Evolutionary conservation across 2,329 filamentous ascomycete genomes (phyloP).

Genomic region (Xylaria hypoxylon): DNA sequence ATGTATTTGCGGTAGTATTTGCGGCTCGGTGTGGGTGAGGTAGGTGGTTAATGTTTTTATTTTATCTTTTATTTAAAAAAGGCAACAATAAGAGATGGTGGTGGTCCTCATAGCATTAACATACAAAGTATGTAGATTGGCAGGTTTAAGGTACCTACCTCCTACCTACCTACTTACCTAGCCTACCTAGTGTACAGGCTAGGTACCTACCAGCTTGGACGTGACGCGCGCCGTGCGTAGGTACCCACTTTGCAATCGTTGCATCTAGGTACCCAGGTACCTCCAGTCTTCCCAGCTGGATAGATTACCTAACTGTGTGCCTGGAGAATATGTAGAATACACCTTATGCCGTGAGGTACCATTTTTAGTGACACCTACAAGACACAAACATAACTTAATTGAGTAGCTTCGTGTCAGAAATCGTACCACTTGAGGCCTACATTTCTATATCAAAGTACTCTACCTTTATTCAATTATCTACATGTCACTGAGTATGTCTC

Average conservation of each 20-base stretch:
- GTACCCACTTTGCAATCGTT: slow-evolving; percentile 11
- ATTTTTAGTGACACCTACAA: background rate
- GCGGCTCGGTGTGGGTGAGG: slow-evolving; percentile 9
- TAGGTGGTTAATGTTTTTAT: background rate
- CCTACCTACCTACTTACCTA: background rate
- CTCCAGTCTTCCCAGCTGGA: no score
- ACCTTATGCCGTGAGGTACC: background rate
- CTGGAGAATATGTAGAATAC: background rate
- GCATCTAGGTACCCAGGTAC: background rate
- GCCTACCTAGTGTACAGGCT: background rate
- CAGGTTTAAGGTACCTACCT: background rate
- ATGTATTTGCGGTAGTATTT: slow-evolving; percentile 9
- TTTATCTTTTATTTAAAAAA: no score
- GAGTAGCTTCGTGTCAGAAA: background rate
- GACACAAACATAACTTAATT: background rate
- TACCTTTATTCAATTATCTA: slow-evolving; percentile 14
- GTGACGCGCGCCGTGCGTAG: slow-evolving; percentile 39
- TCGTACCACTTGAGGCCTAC: background rate
- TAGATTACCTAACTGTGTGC: background rate
- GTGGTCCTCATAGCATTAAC: no score
- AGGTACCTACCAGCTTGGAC: slow-evolving; percentile 25
- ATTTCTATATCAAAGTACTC: background rate
- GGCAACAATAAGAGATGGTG: no score
- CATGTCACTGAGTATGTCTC: slow-evolving; percentile 25
- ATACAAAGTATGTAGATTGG: slow-evolving; percentile 10